phyloP scores from a whole-genome alignment of 352 stramenopile genomes.

The Phytophthora constricta region DNA sequence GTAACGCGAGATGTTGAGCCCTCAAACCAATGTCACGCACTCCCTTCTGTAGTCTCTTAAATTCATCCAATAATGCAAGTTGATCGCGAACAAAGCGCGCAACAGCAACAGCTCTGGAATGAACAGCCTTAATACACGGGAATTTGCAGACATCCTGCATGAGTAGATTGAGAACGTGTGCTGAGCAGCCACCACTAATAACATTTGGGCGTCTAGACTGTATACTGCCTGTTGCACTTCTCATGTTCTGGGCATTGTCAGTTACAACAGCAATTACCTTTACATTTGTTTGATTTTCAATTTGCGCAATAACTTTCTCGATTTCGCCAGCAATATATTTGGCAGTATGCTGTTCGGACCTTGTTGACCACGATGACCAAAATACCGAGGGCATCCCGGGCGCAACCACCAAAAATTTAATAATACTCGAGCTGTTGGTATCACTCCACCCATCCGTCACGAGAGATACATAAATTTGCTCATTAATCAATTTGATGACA shows the following conservation, averaged over 20 bases:
- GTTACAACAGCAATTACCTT: neutral
- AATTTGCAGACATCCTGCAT: neutral
- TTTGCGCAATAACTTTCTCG: constrained; percentile 2
- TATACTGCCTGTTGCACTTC: neutral
- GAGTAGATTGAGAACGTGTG: constrained; percentile 2
- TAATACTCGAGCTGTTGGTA: constrained; percentile 8
- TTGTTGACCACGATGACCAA: constrained; percentile 5
- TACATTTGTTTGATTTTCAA: neutral
- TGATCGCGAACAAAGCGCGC: constrained; percentile 1
- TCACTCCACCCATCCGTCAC: constrained; percentile 4
- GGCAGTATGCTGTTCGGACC: neutral
- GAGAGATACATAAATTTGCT: neutral
- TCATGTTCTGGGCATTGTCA: neutral
- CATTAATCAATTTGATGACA: constrained; percentile 1
- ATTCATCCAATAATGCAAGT: constrained; percentile 2
- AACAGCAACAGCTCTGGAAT: neutral
- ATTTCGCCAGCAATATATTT: constrained; percentile 1
- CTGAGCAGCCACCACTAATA: neutral
- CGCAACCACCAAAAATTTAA: constrained; percentile 6
- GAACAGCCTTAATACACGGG: neutral
- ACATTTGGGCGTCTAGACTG: neutral
- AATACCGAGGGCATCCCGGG: neutral
- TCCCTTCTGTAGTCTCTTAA: neutral
- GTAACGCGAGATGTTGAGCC: neutral
- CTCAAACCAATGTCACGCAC: neutral